A percentile compares a stretch with the other conserved stretches of the same genome.
These are phyloP conservation scores for Tricladium varicosporioides DNA, from an alignment of 2,329 filamentous ascomycete species.

Conservation along the genomic window DNA sequence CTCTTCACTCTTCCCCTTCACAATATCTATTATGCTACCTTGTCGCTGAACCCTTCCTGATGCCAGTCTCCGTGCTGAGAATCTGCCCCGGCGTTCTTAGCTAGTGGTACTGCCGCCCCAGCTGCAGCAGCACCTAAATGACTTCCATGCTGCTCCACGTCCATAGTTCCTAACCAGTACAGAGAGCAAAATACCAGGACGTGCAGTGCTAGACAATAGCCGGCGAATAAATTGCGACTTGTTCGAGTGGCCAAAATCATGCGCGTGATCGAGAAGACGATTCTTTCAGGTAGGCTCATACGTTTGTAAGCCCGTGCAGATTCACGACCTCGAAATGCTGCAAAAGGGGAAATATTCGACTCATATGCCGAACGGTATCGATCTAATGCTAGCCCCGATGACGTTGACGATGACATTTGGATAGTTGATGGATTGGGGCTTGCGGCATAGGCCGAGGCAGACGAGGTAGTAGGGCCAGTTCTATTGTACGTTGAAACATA, in stretches of 20 bases:
- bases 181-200: slow-evolving; percentile 82
- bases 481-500: slow-evolving; percentile 94
- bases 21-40: slow-evolving; percentile 20
- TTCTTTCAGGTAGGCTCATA: slow-evolving; percentile 87
- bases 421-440: slow-evolving; percentile 76
- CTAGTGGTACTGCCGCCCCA: slow-evolving; percentile 40
- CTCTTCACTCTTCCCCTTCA: neutral
- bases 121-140: slow-evolving; percentile 42
- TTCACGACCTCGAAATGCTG: slow-evolving; percentile 91
- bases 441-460: slow-evolving; percentile 62
- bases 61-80: slow-evolving; percentile 57
- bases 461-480: slow-evolving; percentile 56
- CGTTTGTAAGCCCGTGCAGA: slow-evolving; percentile 85
- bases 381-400: slow-evolving; percentile 69
- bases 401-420: slow-evolving; percentile 57
- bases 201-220: slow-evolving; percentile 87
- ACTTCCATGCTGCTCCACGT: slow-evolving; percentile 52
- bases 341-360: slow-evolving; percentile 91
- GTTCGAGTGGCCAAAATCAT: slow-evolving; percentile 87
- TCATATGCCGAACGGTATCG: slow-evolving; percentile 92
- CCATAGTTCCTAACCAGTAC: slow-evolving; percentile 74
- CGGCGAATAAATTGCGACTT: slow-evolving; percentile 90
- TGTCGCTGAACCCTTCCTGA: slow-evolving; percentile 45
- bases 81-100: slow-evolving; percentile 34
- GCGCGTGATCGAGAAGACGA: slow-evolving; percentile 86